Evolutionary conservation across 129 eudicot species (phyloP).

Genomic region (Apium graveolens): DNA sequence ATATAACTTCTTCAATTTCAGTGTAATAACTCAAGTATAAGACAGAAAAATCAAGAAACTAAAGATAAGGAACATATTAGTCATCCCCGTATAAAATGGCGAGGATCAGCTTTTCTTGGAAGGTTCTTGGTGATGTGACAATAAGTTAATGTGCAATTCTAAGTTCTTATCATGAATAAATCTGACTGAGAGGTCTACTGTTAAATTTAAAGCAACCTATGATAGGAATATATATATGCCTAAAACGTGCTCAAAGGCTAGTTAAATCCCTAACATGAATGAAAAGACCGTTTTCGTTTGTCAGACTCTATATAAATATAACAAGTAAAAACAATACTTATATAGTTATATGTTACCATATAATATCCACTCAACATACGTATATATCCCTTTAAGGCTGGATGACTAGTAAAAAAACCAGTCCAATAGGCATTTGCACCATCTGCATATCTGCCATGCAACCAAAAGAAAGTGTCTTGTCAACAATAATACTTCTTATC

Average conservation of each 20-base stretch:
- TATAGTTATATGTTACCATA: slow-evolving; percentile 55
- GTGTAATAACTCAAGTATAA: background rate
- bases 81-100: background rate
- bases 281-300: no score
- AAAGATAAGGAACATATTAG: background rate
- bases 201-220: background rate
- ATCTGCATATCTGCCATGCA: slow-evolving; percentile 68
- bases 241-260: background rate
- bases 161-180: background rate
- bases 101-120: background rate
- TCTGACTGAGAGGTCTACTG: background rate
- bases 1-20: background rate
- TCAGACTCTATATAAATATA: background rate
- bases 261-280: background rate
- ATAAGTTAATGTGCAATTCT: background rate
- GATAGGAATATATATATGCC: background rate
- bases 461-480: slow-evolving; percentile 7
- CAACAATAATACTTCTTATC: background rate
- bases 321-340: background rate
- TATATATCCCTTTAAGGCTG: slow-evolving; percentile 69
- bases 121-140: background rate
- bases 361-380: slow-evolving; percentile 86
- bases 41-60: background rate
- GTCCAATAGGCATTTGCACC: slow-evolving; percentile 70
- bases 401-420: slow-evolving; percentile 82